Percentiles rank a stretch among this genome's conserved stretches.
phyloP scores from a whole-genome alignment of 2,329 filamentous ascomycete genomes.

The Juglanconis sp. region DNA sequence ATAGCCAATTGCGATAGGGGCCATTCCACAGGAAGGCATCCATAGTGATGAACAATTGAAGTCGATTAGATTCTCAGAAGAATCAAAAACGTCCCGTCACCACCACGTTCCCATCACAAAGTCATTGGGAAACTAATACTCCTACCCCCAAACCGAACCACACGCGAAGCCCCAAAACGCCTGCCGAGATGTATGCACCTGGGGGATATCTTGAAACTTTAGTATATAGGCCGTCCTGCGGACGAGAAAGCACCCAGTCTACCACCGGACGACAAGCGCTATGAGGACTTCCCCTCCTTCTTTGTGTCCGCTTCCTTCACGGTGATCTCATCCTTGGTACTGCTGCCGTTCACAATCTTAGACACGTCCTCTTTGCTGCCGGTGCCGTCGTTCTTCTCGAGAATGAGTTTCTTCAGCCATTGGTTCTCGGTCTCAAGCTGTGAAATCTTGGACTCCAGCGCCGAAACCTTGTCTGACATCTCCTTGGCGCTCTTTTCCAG shows the following conservation, averaged over 20 bases:
- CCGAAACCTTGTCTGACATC: constrained; percentile 73
- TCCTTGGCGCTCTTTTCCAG: constrained; percentile 80
- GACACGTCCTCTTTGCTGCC: constrained; percentile 46
- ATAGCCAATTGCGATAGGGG: too few relatives aligned
- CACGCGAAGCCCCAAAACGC: constrained; percentile 7
- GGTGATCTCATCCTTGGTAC: constrained; percentile 27
- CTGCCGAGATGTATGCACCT: constrained; percentile 12
- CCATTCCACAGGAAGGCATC: too few relatives aligned
- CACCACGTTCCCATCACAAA: background rate
- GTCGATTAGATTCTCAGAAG: too few relatives aligned
- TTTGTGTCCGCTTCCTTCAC: constrained; percentile 7
- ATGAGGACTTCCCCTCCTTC: constrained; percentile 13
- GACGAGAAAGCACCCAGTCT: background rate
- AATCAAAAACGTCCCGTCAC: background rate
- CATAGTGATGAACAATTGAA: too few relatives aligned
- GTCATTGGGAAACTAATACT: background rate
- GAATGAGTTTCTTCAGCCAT: constrained; percentile 76
- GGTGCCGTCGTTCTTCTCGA: constrained; percentile 72
- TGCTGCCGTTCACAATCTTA: constrained; percentile 50
- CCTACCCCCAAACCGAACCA: background rate
- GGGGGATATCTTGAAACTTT: constrained; percentile 5
- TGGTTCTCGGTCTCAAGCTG: constrained; percentile 82
- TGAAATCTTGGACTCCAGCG: constrained; percentile 68
- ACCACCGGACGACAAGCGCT: background rate
- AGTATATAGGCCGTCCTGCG: constrained; percentile 6